Base-by-base conservation (phyloP, 2,329 filamentous ascomycete genomes). In the Calonectria fujianensis region DNA sequence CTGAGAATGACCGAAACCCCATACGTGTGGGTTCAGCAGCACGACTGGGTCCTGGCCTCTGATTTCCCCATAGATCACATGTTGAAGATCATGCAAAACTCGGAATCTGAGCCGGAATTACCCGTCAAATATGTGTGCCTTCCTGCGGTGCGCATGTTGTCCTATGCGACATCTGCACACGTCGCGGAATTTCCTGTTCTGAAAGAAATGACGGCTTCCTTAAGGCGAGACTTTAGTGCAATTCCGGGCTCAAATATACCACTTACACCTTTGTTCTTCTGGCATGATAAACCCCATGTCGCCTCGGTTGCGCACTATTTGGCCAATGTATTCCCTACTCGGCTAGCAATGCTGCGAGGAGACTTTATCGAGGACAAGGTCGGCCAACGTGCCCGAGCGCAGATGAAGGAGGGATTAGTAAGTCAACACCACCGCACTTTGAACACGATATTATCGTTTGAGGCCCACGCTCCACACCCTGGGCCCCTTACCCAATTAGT, bases 281-380 rank as follows among this genome's bases (percentile, higher is more conserved):
- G 90, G 90, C 89, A 91, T 70, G 90, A 91, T 74, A 91, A 91
- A 76, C 89, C 90, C 0, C 90, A 91, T 71, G 74, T 91, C 3
- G 89, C 87, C 1, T 86, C 85, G 4, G 87, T 85, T 0, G 76
- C 82, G 1, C 90, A 91, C 76, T 91, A 91, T 70, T 83, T 91
- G 0, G 77, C 82, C 0, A 84, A 86, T 0, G 86, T 91, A 1
- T 91, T 91, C 64, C 86, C 89, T 0, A 87, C 84, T 0, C 85
- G 89, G 2, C 78, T 90, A 20, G 88, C 90, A 1, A 86, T 91
- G 76, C 81, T 86, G 6, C 83, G 89, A 0, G 90, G 90, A 0
- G 88, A 87, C 9, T 91, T 91, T 76, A 91, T 91, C 69, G 90
- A 91, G 80, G 90, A 91, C 73, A 89, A 87, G 20, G 85, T 91